Conservation (phyloP, 23 red algal species). For the Gracilaria domingensis region DNA sequence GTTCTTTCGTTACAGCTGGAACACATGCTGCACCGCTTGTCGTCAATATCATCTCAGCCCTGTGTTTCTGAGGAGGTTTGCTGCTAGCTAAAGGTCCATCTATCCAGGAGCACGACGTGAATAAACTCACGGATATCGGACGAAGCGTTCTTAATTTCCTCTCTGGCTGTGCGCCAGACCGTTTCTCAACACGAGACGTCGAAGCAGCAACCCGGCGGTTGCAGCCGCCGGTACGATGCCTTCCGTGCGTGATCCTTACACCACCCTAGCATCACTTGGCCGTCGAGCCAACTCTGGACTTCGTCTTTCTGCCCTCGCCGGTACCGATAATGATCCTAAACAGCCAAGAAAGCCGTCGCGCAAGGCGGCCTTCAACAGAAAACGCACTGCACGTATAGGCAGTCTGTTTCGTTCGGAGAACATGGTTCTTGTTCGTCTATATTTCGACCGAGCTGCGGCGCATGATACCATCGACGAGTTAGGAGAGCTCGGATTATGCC, state of each 20-base stretch:
- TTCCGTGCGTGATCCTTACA: constrained; percentile 72
- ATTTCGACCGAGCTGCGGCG: constrained; percentile 91
- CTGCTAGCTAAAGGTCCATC: not conserved
- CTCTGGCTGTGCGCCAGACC: constrained; percentile 68
- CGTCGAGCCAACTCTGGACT: constrained; percentile 70
- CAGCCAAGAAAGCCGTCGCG: constrained; percentile 21
- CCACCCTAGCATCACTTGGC: constrained; percentile 66
- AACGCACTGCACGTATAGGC: constrained; percentile 59
- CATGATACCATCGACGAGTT: constrained; percentile 90
- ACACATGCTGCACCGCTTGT: not conserved
- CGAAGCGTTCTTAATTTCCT: not conserved
- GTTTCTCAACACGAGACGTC: constrained; percentile 65
- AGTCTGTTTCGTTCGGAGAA: constrained; percentile 92
- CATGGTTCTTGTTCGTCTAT: constrained; percentile 90
- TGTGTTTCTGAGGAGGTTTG: not conserved
- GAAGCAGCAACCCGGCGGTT: constrained; percentile 70
- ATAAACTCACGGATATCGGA: not conserved
- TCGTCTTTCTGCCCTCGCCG: constrained; percentile 48
- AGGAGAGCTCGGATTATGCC: constrained; percentile 76
- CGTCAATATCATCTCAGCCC: not conserved
- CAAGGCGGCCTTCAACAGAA: constrained; percentile 34
- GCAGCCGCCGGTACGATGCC: constrained; percentile 65
- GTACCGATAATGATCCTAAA: constrained; percentile 36
- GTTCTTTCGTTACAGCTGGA: not conserved
- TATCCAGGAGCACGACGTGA: not conserved